Evolutionary conservation across 2,329 filamentous ascomycete genomes (phyloP).

Genomic region (Colletotrichum abscissum): DNA sequence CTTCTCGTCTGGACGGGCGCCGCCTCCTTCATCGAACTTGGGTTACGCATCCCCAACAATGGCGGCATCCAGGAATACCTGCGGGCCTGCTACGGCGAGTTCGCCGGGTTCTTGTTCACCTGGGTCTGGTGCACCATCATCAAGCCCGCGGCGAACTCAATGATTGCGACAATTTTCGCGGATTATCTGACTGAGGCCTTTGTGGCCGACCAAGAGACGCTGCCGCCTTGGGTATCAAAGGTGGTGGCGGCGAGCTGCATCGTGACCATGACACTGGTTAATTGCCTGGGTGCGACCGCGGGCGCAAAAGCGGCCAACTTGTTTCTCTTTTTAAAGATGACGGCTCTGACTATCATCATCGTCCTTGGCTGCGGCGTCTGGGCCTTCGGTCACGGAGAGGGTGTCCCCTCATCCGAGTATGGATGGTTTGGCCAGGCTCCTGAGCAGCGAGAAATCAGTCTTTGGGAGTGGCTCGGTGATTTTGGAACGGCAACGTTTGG

Average conservation of each 20-base stretch:
- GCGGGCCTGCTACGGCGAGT: conserved; percentile 53
- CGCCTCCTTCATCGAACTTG: conserved; percentile 58
- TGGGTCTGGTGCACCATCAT: conserved; percentile 57
- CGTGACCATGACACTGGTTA: conserved; percentile 51
- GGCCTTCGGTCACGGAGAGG: conserved; percentile 48
- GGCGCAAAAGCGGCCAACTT: conserved; percentile 52
- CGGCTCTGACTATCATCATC: conserved; percentile 32
- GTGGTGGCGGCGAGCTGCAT: conserved; percentile 50
- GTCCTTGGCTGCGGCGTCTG: conserved; percentile 39
- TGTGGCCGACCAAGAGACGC: conserved; percentile 39
- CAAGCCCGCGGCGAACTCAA: conserved; percentile 56
- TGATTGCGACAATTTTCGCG: conserved; percentile 56
- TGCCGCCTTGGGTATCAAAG: conserved; percentile 45
- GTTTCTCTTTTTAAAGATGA: conserved; percentile 50
- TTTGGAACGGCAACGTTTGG: conserved; percentile 54
- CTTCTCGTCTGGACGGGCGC: conserved; percentile 60
- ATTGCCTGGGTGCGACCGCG: conserved; percentile 54
- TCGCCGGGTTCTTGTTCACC: conserved; percentile 54
- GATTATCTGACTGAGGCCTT: conserved; percentile 50
- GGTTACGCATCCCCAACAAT: conserved; percentile 55
- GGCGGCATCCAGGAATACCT: conserved; percentile 60
- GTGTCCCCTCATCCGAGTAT: conserved; percentile 46
- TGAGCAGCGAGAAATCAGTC: conserved; percentile 34
- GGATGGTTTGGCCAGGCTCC: conserved; percentile 43
- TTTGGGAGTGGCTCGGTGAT: conserved; percentile 52